phyloP scores from a whole-genome alignment of 2,329 filamentous ascomycete genomes.

The Bipolaris oryzae region DNA sequence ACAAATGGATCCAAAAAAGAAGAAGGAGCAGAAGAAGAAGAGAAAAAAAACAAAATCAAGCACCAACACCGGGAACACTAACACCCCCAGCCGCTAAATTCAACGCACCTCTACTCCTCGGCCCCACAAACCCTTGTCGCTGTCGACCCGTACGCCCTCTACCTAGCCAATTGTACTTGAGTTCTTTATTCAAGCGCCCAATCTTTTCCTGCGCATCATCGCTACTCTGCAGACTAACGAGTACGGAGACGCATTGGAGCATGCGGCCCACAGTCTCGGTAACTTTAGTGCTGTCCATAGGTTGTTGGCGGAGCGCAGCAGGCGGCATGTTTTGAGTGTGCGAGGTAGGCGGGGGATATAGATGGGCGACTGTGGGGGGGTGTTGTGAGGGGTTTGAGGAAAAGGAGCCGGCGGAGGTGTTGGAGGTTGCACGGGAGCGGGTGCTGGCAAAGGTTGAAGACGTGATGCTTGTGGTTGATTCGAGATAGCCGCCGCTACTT shows the following conservation, averaged over 20 bases:
- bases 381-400: constrained; percentile 39
- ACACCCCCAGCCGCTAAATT: background rate
- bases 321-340: constrained; percentile 25
- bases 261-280: constrained; percentile 95
- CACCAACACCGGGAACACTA: constrained; percentile 2
- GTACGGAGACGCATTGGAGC: constrained; percentile 93
- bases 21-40: background rate
- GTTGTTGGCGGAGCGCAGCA: constrained; percentile 34
- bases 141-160: constrained; percentile 88
- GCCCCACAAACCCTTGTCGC: constrained; percentile 83
- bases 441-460: constrained; percentile 54
- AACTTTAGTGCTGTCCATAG: constrained; percentile 69
- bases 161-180: constrained; percentile 97
- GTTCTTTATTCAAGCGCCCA: constrained; percentile 79
- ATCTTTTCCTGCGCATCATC: constrained; percentile 80
- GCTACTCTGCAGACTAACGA: constrained; percentile 75
- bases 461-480: constrained; percentile 64
- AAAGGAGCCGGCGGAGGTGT: constrained; percentile 67
- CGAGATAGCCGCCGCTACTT: constrained; percentile 76
- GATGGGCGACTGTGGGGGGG: constrained; percentile 1
- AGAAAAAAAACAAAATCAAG: background rate
- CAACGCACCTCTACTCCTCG: constrained; percentile 21
- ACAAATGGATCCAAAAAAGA: too few relatives aligned
- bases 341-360: constrained; percentile 23
- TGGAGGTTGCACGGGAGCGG: constrained; percentile 82